Conservation (phyloP, 2,329 filamentous ascomycete species). For the Exophiala xenobiotica region DNA sequence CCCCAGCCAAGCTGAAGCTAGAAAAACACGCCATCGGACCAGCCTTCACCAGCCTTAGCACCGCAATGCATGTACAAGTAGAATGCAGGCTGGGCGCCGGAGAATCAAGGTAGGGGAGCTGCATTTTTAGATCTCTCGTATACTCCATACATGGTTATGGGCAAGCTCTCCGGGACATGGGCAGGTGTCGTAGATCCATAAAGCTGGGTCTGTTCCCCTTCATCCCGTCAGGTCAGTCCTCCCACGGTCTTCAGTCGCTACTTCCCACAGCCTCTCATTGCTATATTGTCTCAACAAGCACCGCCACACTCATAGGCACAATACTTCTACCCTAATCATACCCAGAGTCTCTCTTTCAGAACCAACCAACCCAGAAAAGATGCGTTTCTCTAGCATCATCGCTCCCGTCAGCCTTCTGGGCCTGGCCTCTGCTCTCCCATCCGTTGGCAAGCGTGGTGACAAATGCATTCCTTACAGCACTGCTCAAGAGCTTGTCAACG, state of each 20-base stretch:
- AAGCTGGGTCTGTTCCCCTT: background rate
- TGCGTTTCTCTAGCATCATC: constrained; percentile 23
- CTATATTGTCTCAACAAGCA: background rate
- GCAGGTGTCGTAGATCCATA: too few species aligned
- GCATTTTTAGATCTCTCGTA: background rate
- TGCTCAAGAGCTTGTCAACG: constrained; percentile 20
- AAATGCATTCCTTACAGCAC: constrained; percentile 22
- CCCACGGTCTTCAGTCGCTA: background rate
- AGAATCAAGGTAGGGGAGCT: background rate
- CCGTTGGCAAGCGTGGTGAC: constrained; percentile 2
- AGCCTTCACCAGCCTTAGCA: background rate
- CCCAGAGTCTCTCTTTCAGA: too few species aligned
- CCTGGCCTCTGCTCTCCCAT: constrained; percentile 14
- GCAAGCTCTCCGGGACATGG: too few species aligned
- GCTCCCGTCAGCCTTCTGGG: constrained; percentile 16
- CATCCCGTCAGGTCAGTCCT: background rate
- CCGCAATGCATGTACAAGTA: background rate
- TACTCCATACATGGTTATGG: too few species aligned
- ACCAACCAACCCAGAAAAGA: background rate
- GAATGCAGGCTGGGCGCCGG: background rate
- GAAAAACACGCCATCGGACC: background rate
- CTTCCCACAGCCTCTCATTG: constrained; percentile 11
- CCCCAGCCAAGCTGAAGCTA: background rate
- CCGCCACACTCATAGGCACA: too few species aligned
- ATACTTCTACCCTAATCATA: too few species aligned